Evolutionary conservation across 768 basidiomycete species (phyloP).

Genomic region (Leccinellum albellum): DNA sequence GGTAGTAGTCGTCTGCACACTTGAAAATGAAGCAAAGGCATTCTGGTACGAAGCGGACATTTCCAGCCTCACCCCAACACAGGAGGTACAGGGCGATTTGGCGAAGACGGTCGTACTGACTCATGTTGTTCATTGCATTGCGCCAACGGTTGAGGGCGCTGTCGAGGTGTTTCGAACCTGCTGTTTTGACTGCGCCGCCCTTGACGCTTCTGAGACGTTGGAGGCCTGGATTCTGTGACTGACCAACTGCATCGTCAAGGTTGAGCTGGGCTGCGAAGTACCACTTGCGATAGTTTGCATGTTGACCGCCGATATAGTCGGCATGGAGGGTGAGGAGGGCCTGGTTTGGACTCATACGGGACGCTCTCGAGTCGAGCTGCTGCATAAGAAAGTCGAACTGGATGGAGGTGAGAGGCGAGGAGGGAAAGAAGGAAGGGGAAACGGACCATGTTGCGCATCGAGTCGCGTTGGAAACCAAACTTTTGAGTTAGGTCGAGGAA

Average conservation of each 20-base stretch:
- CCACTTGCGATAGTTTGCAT: constrained; percentile 99
- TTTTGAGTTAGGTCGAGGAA: constrained; percentile 97
- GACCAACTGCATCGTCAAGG: constrained; percentile 96
- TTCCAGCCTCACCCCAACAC: constrained; percentile 98
- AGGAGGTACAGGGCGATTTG: constrained; percentile 95
- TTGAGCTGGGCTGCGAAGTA: constrained; percentile 99
- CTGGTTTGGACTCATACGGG: constrained; percentile 95
- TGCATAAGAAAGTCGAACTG: constrained; percentile 99
- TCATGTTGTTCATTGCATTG: constrained; percentile 99
- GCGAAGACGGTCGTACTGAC: constrained; percentile 94
- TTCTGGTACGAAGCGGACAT: constrained; percentile 95
- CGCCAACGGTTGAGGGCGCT: constrained; percentile 93
- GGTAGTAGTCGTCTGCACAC: constrained; percentile 99
- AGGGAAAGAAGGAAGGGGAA: background rate
- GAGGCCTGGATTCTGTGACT: constrained; percentile 89
- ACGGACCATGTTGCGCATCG: constrained; percentile 90
- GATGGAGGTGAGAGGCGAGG: constrained; percentile 8
- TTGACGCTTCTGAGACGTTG: constrained; percentile 85
- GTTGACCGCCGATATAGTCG: constrained; percentile 97
- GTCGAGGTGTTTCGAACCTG: constrained; percentile 79
- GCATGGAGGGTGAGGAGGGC: constrained; percentile 95
- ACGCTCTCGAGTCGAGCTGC: constrained; percentile 94
- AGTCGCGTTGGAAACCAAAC: constrained; percentile 96
- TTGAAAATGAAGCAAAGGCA: constrained; percentile 99
- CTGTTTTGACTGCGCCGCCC: constrained; percentile 46